Evolutionary conservation across 129 eudicot genomes (phyloP), one percentile per base, ranked within the genome.

Genomic region (Artemisia annua): DNA sequence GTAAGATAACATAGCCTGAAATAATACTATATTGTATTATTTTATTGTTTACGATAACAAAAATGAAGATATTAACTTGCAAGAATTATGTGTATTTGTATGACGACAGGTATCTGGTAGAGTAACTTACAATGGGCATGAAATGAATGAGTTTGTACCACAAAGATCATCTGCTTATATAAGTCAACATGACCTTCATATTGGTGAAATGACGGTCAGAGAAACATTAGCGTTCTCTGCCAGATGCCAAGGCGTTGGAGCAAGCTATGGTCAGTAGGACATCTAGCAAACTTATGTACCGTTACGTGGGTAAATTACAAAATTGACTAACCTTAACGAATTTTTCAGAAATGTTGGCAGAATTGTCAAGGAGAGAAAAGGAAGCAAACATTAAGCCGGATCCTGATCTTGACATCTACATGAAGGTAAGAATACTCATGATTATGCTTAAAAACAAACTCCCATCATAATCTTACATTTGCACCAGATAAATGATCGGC

Each of bases 201-300:
- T 85, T 22, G 88, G 95, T 64, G 95, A 88, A 84, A 66, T 88
- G 86, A 88, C 95, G 0, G 95, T 88, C 11, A 83, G 95, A 81
- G 95, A 88, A 74, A 88, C 95, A 16, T 66, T 88, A 61, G 90
- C 90, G 28, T 88, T 88, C 70, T 85, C 95, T 11, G 90, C 90
- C 46, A 83, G 95, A 76, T 86, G 89, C 60, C 90, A 85, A 85
- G 95, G 95, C n/a, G 90, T 88, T 44, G 95, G 90, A 67, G 80
- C 87, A 56, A 78, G 88, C 75, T 87, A 87, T 79, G 92, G 92
- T 87, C 43, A 84, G 88, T 84, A 43, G 72, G 3, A 67, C 0
- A 13, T 3, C 26, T 73, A 80, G 59, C 5, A 17, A 1, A 48
- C 3, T 19, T 1, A 30, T 9, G 16, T 16, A 19, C 67, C 7